These are phyloP conservation scores for Mycena alexandri DNA, from an alignment of 768 basidiomycete genomes.

Conservation along the genomic window DNA sequence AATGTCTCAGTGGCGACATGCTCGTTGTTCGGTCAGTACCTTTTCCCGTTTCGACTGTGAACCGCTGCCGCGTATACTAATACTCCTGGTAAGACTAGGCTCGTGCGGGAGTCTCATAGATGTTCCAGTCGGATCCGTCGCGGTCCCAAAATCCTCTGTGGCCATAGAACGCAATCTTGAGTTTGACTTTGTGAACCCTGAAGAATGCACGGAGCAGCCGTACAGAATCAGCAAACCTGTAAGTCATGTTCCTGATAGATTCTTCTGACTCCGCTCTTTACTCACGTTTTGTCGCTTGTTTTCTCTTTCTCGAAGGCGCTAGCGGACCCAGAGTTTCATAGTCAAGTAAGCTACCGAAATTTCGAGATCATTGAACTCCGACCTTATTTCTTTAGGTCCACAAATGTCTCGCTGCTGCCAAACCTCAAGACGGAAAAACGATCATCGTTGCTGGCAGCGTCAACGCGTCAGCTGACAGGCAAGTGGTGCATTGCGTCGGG, in stretches of 20 bases:
- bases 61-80: constrained; percentile 19
- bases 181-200: constrained; percentile 72
- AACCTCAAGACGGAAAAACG: constrained; percentile 53
- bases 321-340: constrained; percentile 69
- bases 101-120: constrained; percentile 82
- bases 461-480: constrained; percentile 91
- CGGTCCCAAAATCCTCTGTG: constrained; percentile 77
- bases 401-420: constrained; percentile 57
- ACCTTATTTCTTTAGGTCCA: constrained; percentile 56
- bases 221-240: constrained; percentile 81
- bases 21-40: constrained; percentile 59
- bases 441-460: constrained; percentile 60
- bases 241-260: constrained; percentile 37
- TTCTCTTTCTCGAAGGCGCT: constrained; percentile 56
- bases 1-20: constrained; percentile 76
- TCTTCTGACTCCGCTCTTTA: constrained; percentile 11
- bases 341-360: constrained; percentile 56
- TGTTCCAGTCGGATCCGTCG: constrained; percentile 81
- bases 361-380: constrained; percentile 14
- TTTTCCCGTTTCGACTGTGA: constrained; percentile 20
- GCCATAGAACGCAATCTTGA: constrained; percentile 81
- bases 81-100: constrained; percentile 66
- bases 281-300: constrained; percentile 3
- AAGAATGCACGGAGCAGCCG: constrained; percentile 57
- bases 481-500: constrained; percentile 24